A percentile compares a stretch with the other conserved stretches of the same genome.
Conservation (phyloP, 1,284 basidiomycete species). For the Ganoderma boninense region DNA sequence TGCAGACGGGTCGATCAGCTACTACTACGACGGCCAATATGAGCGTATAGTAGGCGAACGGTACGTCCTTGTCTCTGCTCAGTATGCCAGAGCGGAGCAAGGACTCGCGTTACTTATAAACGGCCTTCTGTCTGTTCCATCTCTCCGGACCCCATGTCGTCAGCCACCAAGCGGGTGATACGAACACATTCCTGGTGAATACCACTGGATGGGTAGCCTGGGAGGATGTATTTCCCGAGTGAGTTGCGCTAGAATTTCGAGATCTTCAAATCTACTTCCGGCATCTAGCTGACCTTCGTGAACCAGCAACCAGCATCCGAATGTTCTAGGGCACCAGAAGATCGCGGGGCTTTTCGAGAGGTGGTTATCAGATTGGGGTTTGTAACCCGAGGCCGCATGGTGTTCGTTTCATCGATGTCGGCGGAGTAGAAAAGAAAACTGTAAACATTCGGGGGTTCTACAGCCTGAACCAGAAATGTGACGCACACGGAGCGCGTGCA, state of each 20-base stretch:
- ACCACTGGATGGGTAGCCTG: constrained; percentile 65
- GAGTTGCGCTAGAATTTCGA: constrained; percentile 32
- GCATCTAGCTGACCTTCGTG: not conserved
- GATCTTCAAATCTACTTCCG: no score
- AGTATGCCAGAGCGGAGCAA: no score
- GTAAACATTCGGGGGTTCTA: no score
- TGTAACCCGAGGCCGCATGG: constrained; percentile 43
- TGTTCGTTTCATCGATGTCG: no score
- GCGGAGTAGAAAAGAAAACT: no score
- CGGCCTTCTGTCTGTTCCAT: no score
- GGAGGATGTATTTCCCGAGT: constrained; percentile 61
- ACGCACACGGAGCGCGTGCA: no score
- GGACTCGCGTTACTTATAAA: no score
- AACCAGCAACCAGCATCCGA: constrained; percentile 60
- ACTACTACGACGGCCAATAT: constrained; percentile 61
- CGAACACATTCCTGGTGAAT: constrained; percentile 60
- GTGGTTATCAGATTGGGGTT: constrained; percentile 55
- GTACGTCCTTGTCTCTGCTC: no score
- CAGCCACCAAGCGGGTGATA: constrained; percentile 52
- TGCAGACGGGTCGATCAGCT: constrained; percentile 52
- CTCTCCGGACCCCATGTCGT: no score
- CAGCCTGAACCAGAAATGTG: no score
- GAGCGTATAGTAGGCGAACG: constrained; percentile 52
- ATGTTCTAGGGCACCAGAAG: constrained; percentile 54
- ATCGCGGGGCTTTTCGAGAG: constrained; percentile 55